These are phyloP conservation scores for Cryptosporidium baileyi DNA, from an alignment of 169 alveolate genomes.

Conservation along the genomic window DNA sequence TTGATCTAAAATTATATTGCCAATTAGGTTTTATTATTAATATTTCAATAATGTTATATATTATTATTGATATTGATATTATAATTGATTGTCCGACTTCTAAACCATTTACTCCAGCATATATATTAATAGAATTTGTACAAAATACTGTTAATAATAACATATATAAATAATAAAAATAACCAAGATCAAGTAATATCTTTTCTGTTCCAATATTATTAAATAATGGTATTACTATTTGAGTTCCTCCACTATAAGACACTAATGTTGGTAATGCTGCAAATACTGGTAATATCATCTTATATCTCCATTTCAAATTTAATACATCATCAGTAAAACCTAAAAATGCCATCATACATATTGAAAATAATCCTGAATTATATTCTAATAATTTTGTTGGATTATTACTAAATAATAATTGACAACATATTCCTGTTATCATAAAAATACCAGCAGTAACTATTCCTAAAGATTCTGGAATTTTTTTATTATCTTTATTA, in stretches of 20 bases:
- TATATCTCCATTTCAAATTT: constrained; percentile 91
- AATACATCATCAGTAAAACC: constrained; percentile 92
- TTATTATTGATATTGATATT: constrained; percentile 82
- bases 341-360: constrained; percentile 85
- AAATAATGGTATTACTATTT: constrained; percentile 81
- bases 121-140: constrained; percentile 91
- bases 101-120: constrained; percentile 94
- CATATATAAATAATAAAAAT: constrained; percentile 86
- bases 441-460: constrained; percentile 86
- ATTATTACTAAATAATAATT: constrained; percentile 76
- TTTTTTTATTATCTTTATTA: constrained; percentile 44
- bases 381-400: constrained; percentile 77
- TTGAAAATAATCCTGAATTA: constrained; percentile 87
- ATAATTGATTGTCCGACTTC: constrained; percentile 92
- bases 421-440: constrained; percentile 78
- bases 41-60: constrained; percentile 87
- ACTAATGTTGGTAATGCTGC: constrained; percentile 88
- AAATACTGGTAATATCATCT: constrained; percentile 86
- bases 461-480: constrained; percentile 90
- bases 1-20: constrained; percentile 69
- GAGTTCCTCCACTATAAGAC: constrained; percentile 89
- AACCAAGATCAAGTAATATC: constrained; percentile 81
- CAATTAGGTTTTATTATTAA: constrained; percentile 63
- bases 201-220: constrained; percentile 75
- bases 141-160: constrained; percentile 85